phyloP scores from a whole-genome alignment of 2,329 filamentous ascomycete species.

The Alternaria sp. region DNA sequence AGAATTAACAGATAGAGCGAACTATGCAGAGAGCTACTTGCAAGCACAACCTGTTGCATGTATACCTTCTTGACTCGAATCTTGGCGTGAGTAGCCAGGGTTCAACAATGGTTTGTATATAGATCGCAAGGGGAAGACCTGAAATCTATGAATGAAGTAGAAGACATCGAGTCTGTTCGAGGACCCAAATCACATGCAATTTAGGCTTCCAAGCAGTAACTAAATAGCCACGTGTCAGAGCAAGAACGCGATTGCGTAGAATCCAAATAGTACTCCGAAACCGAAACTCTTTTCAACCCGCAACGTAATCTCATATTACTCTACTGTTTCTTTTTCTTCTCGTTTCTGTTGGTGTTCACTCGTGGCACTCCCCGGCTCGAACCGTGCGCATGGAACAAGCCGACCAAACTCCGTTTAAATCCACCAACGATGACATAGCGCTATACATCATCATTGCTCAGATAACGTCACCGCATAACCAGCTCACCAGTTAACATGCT shows the following conservation, averaged over 20 bases:
- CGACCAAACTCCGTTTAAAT: conserved; percentile 1
- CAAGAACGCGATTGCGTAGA: neutral
- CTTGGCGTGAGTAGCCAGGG: neutral
- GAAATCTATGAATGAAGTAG: neutral
- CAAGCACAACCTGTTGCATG: neutral
- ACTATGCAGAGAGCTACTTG: neutral
- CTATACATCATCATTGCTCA: conserved; percentile 2
- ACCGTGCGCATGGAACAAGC: neutral
- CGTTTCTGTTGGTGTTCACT: neutral
- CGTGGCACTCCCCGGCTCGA: neutral
- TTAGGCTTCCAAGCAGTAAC: neutral
- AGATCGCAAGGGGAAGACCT: neutral
- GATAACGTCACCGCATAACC: neutral
- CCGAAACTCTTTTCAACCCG: neutral
- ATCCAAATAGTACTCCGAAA: neutral
- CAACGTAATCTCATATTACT: neutral
- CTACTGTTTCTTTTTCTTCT: neutral
- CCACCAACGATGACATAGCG: conserved; percentile 3
- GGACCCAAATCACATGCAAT: neutral
- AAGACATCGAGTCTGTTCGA: neutral
- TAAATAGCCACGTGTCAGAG: neutral
- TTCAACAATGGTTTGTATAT: neutral
- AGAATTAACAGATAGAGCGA: neutral
- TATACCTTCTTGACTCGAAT: neutral
- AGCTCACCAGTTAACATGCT: neutral